Percentiles rank a stretch among this genome's conserved stretches.
Evolutionary conservation across 2,329 filamentous ascomycete species (phyloP).

Genomic region (Tolypocladium paradoxum): DNA sequence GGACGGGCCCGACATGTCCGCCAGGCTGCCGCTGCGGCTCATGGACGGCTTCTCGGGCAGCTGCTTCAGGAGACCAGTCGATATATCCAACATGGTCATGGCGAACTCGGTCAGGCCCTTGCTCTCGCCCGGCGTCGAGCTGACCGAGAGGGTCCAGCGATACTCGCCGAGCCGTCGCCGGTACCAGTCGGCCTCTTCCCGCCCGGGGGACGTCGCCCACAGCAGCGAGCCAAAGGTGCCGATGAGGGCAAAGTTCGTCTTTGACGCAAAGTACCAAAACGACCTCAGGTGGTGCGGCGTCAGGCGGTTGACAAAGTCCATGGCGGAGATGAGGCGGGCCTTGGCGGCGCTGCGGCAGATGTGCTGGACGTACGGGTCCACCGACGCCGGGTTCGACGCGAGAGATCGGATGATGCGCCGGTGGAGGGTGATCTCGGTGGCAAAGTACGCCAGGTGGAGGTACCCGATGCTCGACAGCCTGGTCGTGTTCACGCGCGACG

Average conservation of each 20-base stretch:
- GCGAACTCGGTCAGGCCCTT: slow-evolving; percentile 55
- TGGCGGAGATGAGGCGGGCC: slow-evolving; percentile 84
- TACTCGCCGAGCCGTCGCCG: slow-evolving; percentile 77
- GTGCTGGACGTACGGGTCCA: slow-evolving; percentile 75
- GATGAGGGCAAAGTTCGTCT: slow-evolving; percentile 88
- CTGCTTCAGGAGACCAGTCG: slow-evolving; percentile 56
- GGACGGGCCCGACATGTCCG: slow-evolving; percentile 30
- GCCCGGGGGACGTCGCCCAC: slow-evolving; percentile 77
- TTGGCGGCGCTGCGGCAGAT: slow-evolving; percentile 92
- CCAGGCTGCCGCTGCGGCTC: slow-evolving; percentile 40
- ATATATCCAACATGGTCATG: slow-evolving; percentile 68
- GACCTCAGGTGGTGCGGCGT: slow-evolving; percentile 76
- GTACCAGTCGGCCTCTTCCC: slow-evolving; percentile 90
- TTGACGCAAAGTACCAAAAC: slow-evolving; percentile 86
- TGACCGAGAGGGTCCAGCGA: slow-evolving; percentile 85
- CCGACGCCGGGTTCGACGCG: slow-evolving; percentile 25
- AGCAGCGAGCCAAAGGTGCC: slow-evolving; percentile 86
- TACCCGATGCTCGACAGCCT: slow-evolving; percentile 58
- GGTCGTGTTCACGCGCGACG: slow-evolving; percentile 20
- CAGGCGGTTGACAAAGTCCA: slow-evolving; percentile 94
- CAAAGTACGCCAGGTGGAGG: slow-evolving; percentile 85
- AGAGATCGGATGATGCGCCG: slow-evolving; percentile 82
- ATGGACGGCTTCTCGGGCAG: slow-evolving; percentile 62
- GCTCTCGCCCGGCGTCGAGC: slow-evolving; percentile 57
- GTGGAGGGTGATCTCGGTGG: slow-evolving; percentile 87